Evolutionary conservation across 208 protist species (phyloP), one percentile per base, ranked within the genome.

Genomic region (Trypanosoma platydactyli): DNA sequence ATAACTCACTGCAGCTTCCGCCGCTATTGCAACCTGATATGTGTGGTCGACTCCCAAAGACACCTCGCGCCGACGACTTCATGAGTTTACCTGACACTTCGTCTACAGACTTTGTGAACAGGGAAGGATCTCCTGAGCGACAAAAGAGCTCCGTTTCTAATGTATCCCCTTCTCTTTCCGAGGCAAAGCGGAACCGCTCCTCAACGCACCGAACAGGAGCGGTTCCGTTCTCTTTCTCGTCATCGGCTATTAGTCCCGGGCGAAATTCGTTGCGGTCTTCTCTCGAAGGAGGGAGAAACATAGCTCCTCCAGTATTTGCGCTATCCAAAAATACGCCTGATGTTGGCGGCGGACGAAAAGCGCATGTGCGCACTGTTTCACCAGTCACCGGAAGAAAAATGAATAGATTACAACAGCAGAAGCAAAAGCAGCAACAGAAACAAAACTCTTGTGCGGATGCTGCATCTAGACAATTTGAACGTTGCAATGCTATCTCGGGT

Each of bases 31-130:
- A 53, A 7, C 33, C 60, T 3, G 60, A 66, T 38, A 5, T 48
- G 4, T 35, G 25, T 30, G 20, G 18, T 30, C 18, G 1, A 18
- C 5, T 35, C 33, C 50, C 46, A 27, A 55, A 67, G 38, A 58
- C 50, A 49, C 50, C 50, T n/a, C 40, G 61, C 20, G 61, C 61
- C 12, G 61, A 67, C 49, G 61, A 67, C 24, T 49, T 46, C 30
- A 50, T 67, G 18, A 33, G 48, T 35, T 25, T 58, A 25, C 30
- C 50, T 22, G 38, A 58, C n/a, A 38, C 18, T 35, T 13, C 51
- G 5, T 25, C 59, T 5, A 27, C 61, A 3, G 61, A 41, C 30
- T 25, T 24, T 16, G 30, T 15, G 35, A 11, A 18, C 48, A 35
- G 5, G 2, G 51, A 55, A 40, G 56, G n/a, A 22, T 16, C 56